phyloP scores from a whole-genome alignment of 331 rosid species.

The Phaseolus coccineus region DNA sequence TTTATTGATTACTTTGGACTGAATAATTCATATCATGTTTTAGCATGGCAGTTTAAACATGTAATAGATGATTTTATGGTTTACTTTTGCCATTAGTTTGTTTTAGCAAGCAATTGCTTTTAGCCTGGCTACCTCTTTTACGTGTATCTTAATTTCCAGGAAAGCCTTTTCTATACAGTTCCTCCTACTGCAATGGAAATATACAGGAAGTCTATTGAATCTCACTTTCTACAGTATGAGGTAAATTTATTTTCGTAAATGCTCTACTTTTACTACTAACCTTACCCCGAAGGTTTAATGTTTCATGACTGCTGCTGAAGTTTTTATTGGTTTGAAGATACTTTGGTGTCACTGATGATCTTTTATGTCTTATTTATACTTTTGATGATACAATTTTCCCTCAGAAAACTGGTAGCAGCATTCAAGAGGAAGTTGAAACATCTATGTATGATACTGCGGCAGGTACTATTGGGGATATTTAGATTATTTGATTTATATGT shows the following conservation, averaged over 20 bases:
- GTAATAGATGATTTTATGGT: slow-evolving; percentile 34
- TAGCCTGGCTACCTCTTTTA: background rate
- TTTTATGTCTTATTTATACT: background rate
- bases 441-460: slow-evolving; percentile 75
- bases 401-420: slow-evolving; percentile 77
- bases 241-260: slow-evolving; percentile 50
- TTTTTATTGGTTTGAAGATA: slow-evolving; percentile 8
- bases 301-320: slow-evolving; percentile 17
- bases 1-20: background rate
- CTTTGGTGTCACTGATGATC: background rate
- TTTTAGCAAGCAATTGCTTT: background rate
- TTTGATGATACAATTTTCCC: slow-evolving; percentile 3
- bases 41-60: background rate
- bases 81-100: slow-evolving; percentile 24
- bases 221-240: slow-evolving; percentile 71
- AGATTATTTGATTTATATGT: slow-evolving; percentile 40
- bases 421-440: slow-evolving; percentile 94
- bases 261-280: background rate
- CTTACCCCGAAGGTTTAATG: slow-evolving; percentile 3
- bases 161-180: slow-evolving; percentile 79
- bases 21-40: background rate
- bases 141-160: slow-evolving; percentile 67
- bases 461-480: slow-evolving; percentile 59
- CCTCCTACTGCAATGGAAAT: slow-evolving; percentile 80
- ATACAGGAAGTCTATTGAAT: slow-evolving; percentile 88